A percentile compares a stretch with the other conserved stretches of the same genome.
Conservation (phyloP, 495 filamentous ascomycete species). For the Neurospora tetrasperma region DNA sequence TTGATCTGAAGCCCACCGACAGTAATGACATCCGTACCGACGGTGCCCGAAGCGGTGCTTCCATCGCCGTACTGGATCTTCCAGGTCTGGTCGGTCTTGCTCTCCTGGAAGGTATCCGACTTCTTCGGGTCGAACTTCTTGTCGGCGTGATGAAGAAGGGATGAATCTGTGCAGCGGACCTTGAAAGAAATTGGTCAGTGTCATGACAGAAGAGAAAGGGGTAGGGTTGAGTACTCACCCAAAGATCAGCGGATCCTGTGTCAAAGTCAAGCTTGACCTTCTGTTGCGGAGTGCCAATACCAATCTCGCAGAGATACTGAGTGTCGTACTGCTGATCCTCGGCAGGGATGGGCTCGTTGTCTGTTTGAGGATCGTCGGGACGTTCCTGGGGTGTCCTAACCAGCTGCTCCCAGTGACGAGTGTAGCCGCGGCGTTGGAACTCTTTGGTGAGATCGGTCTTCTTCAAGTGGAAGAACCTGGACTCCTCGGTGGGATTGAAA, state of each 20-base stretch:
- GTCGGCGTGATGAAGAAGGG: slow-evolving; percentile 32
- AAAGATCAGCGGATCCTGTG: slow-evolving; percentile 68
- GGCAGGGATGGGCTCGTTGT: slow-evolving; percentile 38
- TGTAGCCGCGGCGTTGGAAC: slow-evolving; percentile 22
- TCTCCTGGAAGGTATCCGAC: slow-evolving; percentile 52
- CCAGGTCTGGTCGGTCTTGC: slow-evolving; percentile 47
- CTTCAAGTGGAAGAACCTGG: slow-evolving; percentile 40
- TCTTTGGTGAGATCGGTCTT: slow-evolving; percentile 16
- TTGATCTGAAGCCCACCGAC: slow-evolving; percentile 61
- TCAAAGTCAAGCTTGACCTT: slow-evolving; percentile 62
- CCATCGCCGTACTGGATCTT: slow-evolving; percentile 66
- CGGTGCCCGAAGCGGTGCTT: slow-evolving; percentile 57
- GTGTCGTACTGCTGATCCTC: slow-evolving; percentile 67
- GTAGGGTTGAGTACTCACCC: slow-evolving; percentile 41
- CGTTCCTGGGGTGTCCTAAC: slow-evolving; percentile 21
- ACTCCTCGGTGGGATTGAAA: slow-evolving; percentile 53
- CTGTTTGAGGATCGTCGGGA: background rate
- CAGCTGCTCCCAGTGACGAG: slow-evolving; percentile 34
- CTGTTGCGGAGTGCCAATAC: slow-evolving; percentile 60
- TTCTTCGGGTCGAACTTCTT: slow-evolving; percentile 47
- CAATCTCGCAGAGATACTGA: slow-evolving; percentile 56
- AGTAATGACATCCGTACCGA: slow-evolving; percentile 58
- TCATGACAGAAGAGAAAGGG: background rate
- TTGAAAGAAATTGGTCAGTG: slow-evolving; percentile 18
- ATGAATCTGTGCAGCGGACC: slow-evolving; percentile 53